Evolutionary conservation across 169 alveolate species (phyloP), one percentile per base, ranked within the genome.

Genomic region (Eimeria necatrix): DNA sequence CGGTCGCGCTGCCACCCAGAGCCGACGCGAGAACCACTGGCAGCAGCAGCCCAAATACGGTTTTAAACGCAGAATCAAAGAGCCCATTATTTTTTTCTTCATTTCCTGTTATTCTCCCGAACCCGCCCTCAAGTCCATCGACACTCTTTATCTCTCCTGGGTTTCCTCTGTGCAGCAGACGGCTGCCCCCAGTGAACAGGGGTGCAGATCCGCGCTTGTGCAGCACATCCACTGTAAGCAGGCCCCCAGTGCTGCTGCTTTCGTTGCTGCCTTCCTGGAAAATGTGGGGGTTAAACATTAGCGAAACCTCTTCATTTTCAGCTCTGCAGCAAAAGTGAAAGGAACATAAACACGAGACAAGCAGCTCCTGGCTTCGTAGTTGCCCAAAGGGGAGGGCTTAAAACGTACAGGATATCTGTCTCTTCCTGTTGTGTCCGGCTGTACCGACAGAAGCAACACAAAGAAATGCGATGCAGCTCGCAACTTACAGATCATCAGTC

Each of bases 151-250:
- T 8, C 74, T 64, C 74, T 26, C 22, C 9, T 9, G 46, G 48
- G 83, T n/a, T 32, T 32, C 46, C 80, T 68, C 32, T 68, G 46
- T 48, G 88, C 48, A 78, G 59, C 10, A 78, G 59, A n/a, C 88
- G 16, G 64, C 64, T 32, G 64, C 46, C 41, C 20, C 48, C 88
- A n/a, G 88, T 78, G 64, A 78, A 78, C 4, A 41, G 24, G 16
- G 88, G 64, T 2, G 64, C 68, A 3, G 60, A 14, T 32, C 88
- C 88, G 16, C 18, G n/a, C 68, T n/a, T 51, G 20, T 78, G 22
- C 9, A 49, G 12, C 26, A 78, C 68, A 14, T 48, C 60, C 51
- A 78, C 88, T 9, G 26, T 48, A 8, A 48, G 48, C 41, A 68
- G 16, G 48, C 41, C 41, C 41, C 41, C 41, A 32, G 41, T 32